Evolutionary conservation across 129 eudicot species (phyloP), one percentile per base, ranked within the genome.

Genomic region (Helichrysum umbraculigerum): DNA sequence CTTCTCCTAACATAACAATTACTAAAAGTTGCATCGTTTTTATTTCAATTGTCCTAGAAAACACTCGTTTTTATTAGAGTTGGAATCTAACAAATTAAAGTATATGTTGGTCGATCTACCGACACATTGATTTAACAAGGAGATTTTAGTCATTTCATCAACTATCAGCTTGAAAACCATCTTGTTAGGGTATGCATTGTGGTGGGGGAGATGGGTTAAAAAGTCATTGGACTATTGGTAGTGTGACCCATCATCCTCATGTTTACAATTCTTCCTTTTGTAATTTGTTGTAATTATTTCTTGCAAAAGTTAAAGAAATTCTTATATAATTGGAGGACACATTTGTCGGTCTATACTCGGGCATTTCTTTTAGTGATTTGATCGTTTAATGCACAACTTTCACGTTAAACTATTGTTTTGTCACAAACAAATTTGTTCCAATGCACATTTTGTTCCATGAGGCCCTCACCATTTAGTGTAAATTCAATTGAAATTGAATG

Each of bases 81-180:
- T 47, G 12, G n/a, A 12, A 47, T 47, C 54, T 47, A 47, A 47
- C 17, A 14, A 41, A 3, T 41, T 41, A 41, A 9, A 47, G 54
- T 3, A 12, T 5, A 72, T 32, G 75, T 21, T 71, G 75, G 75
- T 71, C 30, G 44, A 39, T 70, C 35, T 70, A 70, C 75, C 44
- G 64, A 71, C 75, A 71, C 28, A 51, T 51, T 51, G 64, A 51
- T 51, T 16, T 50, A 51, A 30, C 63, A 52, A 71, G 63, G 63
- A 71, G 4, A 71, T 29, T 47, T 70, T 1, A 50, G 75, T 71
- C 63, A 71, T 71, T 71, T 29, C 44, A 71, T 50, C 34, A 9
- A 68, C 35, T 41, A 42, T 25, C 6, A 68, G 1, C 58, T 68
- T 68, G 20, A 11, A 64, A 64, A 21, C 32, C 34, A 7, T 68